Evolutionary conservation across 2,329 filamentous ascomycete genomes (phyloP).

Genomic region (Neoscytalidium dimidiatum): DNA sequence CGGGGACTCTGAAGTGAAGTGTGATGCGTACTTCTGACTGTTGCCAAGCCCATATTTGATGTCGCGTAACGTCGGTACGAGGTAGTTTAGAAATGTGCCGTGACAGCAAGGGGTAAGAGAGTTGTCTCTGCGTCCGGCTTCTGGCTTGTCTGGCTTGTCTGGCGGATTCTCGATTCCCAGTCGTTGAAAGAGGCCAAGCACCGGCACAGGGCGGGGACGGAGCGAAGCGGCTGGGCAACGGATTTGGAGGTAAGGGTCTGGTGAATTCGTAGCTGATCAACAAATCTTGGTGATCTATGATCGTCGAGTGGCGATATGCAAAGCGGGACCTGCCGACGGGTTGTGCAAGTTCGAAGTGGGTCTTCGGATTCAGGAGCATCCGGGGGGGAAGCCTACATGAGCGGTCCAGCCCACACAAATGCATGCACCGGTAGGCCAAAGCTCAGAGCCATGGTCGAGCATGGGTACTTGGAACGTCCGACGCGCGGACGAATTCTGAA

Average conservation of each 20-base stretch:
- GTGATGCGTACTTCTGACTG: not conserved
- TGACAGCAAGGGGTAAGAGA: not conserved
- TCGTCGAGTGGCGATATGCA: not conserved
- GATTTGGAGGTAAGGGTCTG: not conserved
- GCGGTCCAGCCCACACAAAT: not conserved
- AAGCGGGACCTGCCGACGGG: not conserved
- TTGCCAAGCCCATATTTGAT: not conserved
- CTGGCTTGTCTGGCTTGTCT: too few species aligned
- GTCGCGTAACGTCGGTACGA: too few species aligned
- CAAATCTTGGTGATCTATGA: not conserved
- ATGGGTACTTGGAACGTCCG: too few species aligned
- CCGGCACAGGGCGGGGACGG: not conserved
- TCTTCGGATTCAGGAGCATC: not conserved
- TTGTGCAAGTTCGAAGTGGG: not conserved
- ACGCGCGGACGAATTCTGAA: too few species aligned
- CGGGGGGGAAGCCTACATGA: not conserved
- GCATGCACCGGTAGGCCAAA: not conserved
- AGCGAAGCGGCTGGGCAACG: not conserved
- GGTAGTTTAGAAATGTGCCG: too few species aligned
- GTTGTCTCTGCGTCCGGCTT: too few species aligned
- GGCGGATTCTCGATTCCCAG: too few species aligned
- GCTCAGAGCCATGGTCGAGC: too few species aligned
- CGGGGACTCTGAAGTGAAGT: not conserved
- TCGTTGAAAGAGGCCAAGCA: not conserved
- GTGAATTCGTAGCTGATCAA: not conserved